Base-by-base conservation (phyloP, 345 rosid species). In the Cochlearia excelsa region DNA sequence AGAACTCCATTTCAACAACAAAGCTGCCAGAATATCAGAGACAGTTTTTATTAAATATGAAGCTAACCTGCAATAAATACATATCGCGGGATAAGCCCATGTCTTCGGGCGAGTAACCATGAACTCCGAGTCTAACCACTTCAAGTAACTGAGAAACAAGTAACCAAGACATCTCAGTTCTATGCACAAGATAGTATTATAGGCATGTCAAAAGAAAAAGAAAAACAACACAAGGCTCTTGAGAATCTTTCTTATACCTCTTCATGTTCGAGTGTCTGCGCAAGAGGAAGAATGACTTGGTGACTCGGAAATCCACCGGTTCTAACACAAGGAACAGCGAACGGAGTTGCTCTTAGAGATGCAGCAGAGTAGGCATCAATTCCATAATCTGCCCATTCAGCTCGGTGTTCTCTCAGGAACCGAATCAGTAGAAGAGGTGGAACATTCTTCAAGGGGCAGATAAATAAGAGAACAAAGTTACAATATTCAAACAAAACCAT, bases 331-430 rank as follows among this genome's bases (percentile, higher is more conserved):
- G 98, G 98, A 67, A 84, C 85, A 39, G 88, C 79, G 29, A 79
- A 92, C 4, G 95, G 88, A 64, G 77, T 86, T 26, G 89, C 77
- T 64, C 84, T 88, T 43, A 92, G 90, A 65, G 90, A 86, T 33
- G 88, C 79, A 7, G 93, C 90, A 59, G 95, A 83, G 58, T 88
- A 91, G 1, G 84, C 74, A 74, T 91, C 96, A 33, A 91, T 84
- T 3, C 88, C 96, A 70, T 81, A 83, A 72, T 92, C 97, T 31
- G 98, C 96, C 98, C 98, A 92, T 66, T 92, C 98, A 0, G 97
- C 84, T 2, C 98, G 96, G 60, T 92, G 98, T 54, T 92, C 97
- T 75, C 97, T 86, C 65, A 92, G 71, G 74, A 92, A 92, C 4
- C 90, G 93, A 61, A 88, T 88, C 63, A 92, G 82, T 33, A 92